Base-by-base conservation (phyloP, 257 asterid species). In the Gentiana macrophylla region DNA sequence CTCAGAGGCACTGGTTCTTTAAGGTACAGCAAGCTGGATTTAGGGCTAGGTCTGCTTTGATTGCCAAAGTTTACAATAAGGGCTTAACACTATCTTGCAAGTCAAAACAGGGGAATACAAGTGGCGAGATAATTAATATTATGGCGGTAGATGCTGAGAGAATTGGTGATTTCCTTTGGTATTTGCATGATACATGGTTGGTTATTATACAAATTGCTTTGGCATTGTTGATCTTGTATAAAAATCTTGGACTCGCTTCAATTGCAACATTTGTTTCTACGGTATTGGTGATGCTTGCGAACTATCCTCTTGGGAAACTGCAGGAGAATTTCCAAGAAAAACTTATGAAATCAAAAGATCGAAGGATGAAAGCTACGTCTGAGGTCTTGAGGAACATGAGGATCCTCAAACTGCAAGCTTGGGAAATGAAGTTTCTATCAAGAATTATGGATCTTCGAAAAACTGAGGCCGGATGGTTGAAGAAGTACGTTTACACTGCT, bases 301-400 rank as follows among this genome's bases (percentile, higher is more conserved):
- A 86, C 63, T 62, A 77, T 35, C 98, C 98, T 2, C 52, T 91
- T 3, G 94, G 96, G 8, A 78, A 50, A 4, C 64, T 80, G 67
- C 74, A 79, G 62, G 84, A 83, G 83, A 86, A 70, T 4, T 91
- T 56, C 68, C 96, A 91, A 72, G 92, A 77, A 0, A 61, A 62
- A 50, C 70, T 91, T 8, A 91, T 91, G 98, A 73, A 80, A 67
- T 74, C 92, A 0, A 91, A 91, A 63, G 98, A 91, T 64, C 57
- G 41, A 55, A 84, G 98, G 74, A 91, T 87, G 98, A 91, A 87
- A 57, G 73, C 90, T 3, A 87, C 94, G 1, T 87, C 96, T 49
- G 98, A 91, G 72, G 80, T 91, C 11, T 75, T 91, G 78, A 76
- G 91, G 73, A 91, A 84, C 75, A 91, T 91, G 96, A 80, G 95